Conservation (phyloP, 2,329 filamentous ascomycete genomes). For the Capronia coronata region DNA sequence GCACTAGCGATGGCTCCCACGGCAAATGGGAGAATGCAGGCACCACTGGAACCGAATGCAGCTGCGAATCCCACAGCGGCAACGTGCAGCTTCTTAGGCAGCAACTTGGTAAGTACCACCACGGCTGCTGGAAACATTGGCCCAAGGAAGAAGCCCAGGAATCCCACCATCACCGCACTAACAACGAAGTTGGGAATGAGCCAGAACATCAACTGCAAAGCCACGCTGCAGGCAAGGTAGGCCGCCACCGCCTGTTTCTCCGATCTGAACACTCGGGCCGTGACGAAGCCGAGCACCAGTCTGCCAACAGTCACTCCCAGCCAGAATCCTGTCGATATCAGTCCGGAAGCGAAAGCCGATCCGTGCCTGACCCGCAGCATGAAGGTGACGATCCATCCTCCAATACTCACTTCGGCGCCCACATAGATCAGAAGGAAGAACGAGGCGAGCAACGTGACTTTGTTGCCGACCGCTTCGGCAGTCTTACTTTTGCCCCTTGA, state of each 20-base stretch:
- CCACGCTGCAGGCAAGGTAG: constrained; percentile 59
- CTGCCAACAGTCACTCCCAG: constrained; percentile 67
- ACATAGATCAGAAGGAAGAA: constrained; percentile 73
- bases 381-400: constrained; percentile 72
- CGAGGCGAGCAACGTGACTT: constrained; percentile 62
- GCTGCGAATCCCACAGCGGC: constrained; percentile 45
- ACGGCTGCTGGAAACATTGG: constrained; percentile 59
- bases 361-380: constrained; percentile 70
- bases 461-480: constrained; percentile 31
- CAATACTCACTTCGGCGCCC: constrained; percentile 63
- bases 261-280: constrained; percentile 57
- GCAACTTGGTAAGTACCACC: constrained; percentile 22
- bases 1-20: constrained; percentile 42
- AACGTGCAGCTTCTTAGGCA: constrained; percentile 22
- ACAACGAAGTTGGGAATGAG: constrained; percentile 66
- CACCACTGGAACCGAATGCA: constrained; percentile 67
- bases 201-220: constrained; percentile 68
- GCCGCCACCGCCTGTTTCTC: constrained; percentile 56
- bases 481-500: constrained; percentile 56
- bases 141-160: constrained; percentile 70
- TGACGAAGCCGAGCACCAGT: constrained; percentile 64
- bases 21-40: constrained; percentile 37
- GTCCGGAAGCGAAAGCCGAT: constrained; percentile 62
- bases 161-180: constrained; percentile 61
- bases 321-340: constrained; percentile 69